phyloP scores from a whole-genome alignment of 2,329 filamentous ascomycete genomes.

The Colletotrichum siamense region DNA sequence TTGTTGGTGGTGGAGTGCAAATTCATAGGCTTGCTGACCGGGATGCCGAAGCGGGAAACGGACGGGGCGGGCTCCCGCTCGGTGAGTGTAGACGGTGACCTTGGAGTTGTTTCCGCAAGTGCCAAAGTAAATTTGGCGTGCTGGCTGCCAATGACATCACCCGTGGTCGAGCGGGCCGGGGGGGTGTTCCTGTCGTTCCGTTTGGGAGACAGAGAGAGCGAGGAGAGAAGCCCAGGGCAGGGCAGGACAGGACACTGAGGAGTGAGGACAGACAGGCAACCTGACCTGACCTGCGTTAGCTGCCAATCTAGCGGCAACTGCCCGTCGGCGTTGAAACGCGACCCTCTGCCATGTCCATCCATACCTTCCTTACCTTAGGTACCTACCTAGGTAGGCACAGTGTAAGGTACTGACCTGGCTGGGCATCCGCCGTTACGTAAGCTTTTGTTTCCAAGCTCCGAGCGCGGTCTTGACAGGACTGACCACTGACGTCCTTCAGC shows the following conservation, averaged over 20 bases:
- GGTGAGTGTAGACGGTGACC: constrained; percentile 4
- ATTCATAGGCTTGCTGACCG: not conserved
- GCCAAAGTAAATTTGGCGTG: not conserved
- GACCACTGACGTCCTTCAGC: not conserved
- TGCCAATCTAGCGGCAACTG: not conserved
- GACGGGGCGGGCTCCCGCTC: not conserved
- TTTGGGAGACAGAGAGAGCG: not conserved
- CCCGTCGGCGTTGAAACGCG: not conserved
- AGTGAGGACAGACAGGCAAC: not conserved
- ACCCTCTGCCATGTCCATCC: too few relatives aligned
- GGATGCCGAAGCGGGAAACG: not conserved
- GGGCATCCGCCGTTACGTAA: not conserved
- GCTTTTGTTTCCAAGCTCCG: not conserved
- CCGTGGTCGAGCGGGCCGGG: not conserved
- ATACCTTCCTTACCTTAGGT: not conserved
- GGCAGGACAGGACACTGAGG: too few relatives aligned
- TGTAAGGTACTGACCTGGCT: not conserved
- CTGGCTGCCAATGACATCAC: constrained; percentile 9
- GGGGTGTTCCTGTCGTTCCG: not conserved
- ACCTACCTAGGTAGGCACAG: too few relatives aligned
- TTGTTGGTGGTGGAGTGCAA: not conserved
- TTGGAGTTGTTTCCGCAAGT: not conserved
- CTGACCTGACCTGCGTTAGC: not conserved
- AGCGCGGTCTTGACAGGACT: not conserved
- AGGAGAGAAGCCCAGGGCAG: not conserved